These are phyloP conservation scores for Xylaria palmicola DNA, from an alignment of 495 filamentous ascomycete genomes.

Conservation along the genomic window DNA sequence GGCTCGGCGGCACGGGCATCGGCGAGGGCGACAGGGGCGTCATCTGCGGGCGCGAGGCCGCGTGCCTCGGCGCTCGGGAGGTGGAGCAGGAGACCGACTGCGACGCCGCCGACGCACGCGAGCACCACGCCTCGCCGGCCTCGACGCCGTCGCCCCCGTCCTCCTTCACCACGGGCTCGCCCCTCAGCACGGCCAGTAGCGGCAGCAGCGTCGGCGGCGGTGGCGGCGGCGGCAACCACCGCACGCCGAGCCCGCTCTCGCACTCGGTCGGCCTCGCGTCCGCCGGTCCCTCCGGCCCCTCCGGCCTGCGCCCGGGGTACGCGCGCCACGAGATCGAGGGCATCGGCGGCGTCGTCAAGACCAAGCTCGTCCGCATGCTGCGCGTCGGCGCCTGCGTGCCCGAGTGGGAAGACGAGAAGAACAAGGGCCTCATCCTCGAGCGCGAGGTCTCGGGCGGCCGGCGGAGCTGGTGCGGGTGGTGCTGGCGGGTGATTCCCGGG, in stretches of 20 bases:
- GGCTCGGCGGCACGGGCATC: conserved; percentile 80
- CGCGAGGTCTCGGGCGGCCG: conserved; percentile 55
- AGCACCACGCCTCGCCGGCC: conserved; percentile 24
- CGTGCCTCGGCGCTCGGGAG: conserved; percentile 68
- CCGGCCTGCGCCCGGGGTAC: conserved; percentile 60
- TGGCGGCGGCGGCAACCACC: conserved; percentile 19
- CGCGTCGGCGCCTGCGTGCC: conserved; percentile 77
- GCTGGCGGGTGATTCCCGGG: conserved; percentile 56
- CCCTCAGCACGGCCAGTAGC: conserved; percentile 4
- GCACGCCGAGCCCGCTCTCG: conserved; percentile 39
- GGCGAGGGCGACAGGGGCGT: conserved; percentile 86
- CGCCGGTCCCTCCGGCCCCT: background rate
- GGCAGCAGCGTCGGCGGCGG: conserved; percentile 21
- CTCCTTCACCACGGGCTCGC: conserved; percentile 28
- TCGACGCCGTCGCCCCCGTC: conserved; percentile 25
- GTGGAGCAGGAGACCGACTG: conserved; percentile 81
- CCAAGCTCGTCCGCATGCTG: conserved; percentile 72
- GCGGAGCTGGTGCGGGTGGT: conserved; percentile 70
- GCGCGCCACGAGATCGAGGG: conserved; percentile 82
- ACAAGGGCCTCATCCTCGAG: conserved; percentile 50
- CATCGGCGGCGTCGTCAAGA: conserved; percentile 80
- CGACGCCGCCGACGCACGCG: conserved; percentile 60
- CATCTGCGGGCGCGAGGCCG: conserved; percentile 68
- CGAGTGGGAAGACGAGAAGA: conserved; percentile 77
- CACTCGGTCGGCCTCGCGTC: background rate